phyloP scores from a whole-genome alignment of 371 early-diverging fungal species.

The Mortierella sp. region DNA sequence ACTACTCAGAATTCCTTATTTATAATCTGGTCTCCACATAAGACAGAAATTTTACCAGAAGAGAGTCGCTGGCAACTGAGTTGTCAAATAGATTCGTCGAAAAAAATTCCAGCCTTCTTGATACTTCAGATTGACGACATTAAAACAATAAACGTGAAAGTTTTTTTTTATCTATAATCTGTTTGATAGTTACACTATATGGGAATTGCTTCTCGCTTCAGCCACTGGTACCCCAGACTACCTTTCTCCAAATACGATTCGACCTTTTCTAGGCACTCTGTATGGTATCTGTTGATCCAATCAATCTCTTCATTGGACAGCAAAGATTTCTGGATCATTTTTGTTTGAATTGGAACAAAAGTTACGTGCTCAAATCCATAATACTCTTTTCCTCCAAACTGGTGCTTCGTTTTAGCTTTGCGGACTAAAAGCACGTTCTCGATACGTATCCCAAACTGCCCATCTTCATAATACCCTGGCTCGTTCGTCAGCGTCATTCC shows the following conservation, averaged over 20 bases:
- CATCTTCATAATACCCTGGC: constrained; percentile 99
- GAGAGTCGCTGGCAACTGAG: too few species aligned
- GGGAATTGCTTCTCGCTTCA: constrained; percentile 19
- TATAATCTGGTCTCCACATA: too few species aligned
- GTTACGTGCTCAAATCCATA: constrained; percentile 95
- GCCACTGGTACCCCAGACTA: constrained; percentile 37
- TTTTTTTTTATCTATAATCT: too few species aligned
- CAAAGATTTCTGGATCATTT: constrained; percentile 76
- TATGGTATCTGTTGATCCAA: constrained; percentile 92
- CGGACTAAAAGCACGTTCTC: constrained; percentile 87
- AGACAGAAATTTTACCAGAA: too few species aligned
- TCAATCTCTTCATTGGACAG: constrained; percentile 77
- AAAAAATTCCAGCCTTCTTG: too few species aligned
- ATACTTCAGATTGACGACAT: too few species aligned
- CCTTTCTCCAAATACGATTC: constrained; percentile 78
- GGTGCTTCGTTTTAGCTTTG: constrained; percentile 69
- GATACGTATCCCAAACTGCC: constrained; percentile 98
- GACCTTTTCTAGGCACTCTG: constrained; percentile 78
- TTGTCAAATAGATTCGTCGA: too few species aligned
- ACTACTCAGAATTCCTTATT: too few species aligned
- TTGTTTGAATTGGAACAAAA: constrained; percentile 82
- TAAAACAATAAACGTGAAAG: too few species aligned
- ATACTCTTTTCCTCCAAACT: constrained; percentile 84
- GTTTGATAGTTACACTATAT: constrained; percentile 4
- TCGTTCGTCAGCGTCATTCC: constrained; percentile 97